Base-by-base conservation (phyloP, 2,329 filamentous ascomycete species). In the Bimuria novae-zelandiae region DNA sequence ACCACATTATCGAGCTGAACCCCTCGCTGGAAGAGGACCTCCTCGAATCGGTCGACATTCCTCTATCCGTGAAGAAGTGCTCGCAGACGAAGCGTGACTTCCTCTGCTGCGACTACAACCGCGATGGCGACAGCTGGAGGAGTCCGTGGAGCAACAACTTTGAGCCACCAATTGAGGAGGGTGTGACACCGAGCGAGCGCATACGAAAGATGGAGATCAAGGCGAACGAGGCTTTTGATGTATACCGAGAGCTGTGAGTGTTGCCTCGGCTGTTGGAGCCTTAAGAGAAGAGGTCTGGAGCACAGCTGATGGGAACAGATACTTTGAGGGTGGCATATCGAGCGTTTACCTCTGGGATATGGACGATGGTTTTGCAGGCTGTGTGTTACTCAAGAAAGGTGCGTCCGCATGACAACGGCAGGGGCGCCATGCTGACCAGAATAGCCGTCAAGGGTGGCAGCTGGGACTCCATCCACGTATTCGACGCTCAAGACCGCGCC, bases 141-240 rank as follows among this genome's bases (percentile, higher is more conserved):
- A 96, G 90, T 61, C 94, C 94, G n/a, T 99, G 94, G 94, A 94
- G 89, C 78, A 97, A 97, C 78, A 89, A 96, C 77, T 99, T 99
- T 75, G 92, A 97, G 73, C 94, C 93, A 16, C 89, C 92, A 12
- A 83, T 96, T 55, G 82, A 81, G 44, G 92, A 96, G 71, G 90
- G 91, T 1, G 90, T 92, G 1, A 85, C 95, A 11, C 93, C 93
- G 0, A 93, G 89, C 67, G 94, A 97, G 75, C 82, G 92, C 51
- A 90, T 97, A 65, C 83, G 94, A 64, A 90, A 90, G 79, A 93
- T 97, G 85, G 94, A 99, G 80, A 77, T 97, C 71, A 87, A 87
- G 69, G 91, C 94, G 49, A 97, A 97, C 72, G 91, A 96, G 76
- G 93, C 92, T 5, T 96, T 99, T 77, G 94, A 99, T 76, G 87